Conservation (phyloP, 495 filamentous ascomycete genomes). For the Clohesyomyces aquaticus region DNA sequence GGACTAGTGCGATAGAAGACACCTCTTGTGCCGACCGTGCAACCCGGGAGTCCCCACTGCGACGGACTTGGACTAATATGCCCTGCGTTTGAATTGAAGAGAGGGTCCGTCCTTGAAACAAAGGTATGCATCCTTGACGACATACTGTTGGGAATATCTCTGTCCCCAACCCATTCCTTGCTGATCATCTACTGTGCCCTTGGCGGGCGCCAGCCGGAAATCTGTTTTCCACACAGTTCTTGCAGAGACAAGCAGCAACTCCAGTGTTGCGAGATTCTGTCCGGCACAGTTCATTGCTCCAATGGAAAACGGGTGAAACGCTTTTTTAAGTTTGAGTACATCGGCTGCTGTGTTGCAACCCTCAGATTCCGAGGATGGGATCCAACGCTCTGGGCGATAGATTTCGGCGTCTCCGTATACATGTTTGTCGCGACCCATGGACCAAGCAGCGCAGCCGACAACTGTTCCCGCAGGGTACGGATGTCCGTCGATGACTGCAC, state of each 20-base stretch:
- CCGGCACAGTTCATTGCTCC: constrained; percentile 32
- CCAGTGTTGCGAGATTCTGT: constrained; percentile 26
- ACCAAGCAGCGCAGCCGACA: constrained; percentile 27
- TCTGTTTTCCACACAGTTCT: constrained; percentile 27
- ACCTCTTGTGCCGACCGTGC: no score
- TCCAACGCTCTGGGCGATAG: constrained; percentile 37
- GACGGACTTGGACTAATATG: not conserved
- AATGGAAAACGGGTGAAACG: constrained; percentile 34
- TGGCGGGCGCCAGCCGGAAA: constrained; percentile 12
- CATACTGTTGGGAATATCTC: not conserved
- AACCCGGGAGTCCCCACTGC: not conserved
- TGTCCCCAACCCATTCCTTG: constrained; percentile 15
- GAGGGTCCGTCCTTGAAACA: constrained; percentile 6
- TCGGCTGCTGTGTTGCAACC: not conserved
- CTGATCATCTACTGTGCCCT: constrained; percentile 36
- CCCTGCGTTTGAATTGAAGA: constrained; percentile 4
- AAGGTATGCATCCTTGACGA: constrained; percentile 13
- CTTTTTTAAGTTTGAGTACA: constrained; percentile 7
- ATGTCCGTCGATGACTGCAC: constrained; percentile 56
- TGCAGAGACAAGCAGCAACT: constrained; percentile 21
- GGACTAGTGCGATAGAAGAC: no score
- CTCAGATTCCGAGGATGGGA: constrained; percentile 3
- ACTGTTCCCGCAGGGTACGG: constrained; percentile 54
- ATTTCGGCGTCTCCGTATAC: constrained; percentile 23
- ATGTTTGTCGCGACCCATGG: constrained; percentile 15